Base-by-base conservation (phyloP, 257 asterid genomes). In the Fraxinus quadrangulata region DNA sequence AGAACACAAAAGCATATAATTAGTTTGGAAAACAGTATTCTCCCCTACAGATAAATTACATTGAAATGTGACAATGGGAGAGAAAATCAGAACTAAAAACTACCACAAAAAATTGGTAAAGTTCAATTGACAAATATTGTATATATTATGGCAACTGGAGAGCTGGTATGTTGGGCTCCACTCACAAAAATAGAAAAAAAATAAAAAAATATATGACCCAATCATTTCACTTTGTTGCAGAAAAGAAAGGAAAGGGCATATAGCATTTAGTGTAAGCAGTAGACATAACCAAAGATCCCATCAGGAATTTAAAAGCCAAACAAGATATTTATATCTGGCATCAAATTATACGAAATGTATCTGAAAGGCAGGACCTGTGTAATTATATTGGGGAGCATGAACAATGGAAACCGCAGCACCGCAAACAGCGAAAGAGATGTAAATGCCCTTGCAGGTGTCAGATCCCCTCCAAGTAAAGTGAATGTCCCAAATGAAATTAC, bases 371-470 rank as follows among this genome's bases (percentile, higher is more conserved):
- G 49, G 69, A 93, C 99, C 97, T 88, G 97, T 39, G 98, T 95
- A 74, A 95, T 91, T 37, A 90, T 85, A 78, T 89, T 93, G 26
- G 98, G 99, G 88, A 95, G 99, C 99, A 95, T 89, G 93, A 87
- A 88, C 61, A 95, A 87, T 3, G 98, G 99, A 85, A 90, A 95
- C 13, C 97, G 90, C 56, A 93, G 88, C 81, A 95, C 99, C 6
- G 98, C 97, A 73, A 91, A 95, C 85, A 95, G 81, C 24, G 99
- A 93, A 75, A 95, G 90, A 75, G 99, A 88, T 39, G 99, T 93
- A 78, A 95, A 95, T 42, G 99, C 99, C 86, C 94, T 90, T 83
- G 99, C 96, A 47, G 99, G 96, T 72, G 99, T 95, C 85, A 95
- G 87, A 83, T 93, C 90, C 79, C 98, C 99, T 82, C 99, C 99